phyloP scores from a whole-genome alignment of 2,329 filamentous ascomycete species.

The Penicillium sp. region DNA sequence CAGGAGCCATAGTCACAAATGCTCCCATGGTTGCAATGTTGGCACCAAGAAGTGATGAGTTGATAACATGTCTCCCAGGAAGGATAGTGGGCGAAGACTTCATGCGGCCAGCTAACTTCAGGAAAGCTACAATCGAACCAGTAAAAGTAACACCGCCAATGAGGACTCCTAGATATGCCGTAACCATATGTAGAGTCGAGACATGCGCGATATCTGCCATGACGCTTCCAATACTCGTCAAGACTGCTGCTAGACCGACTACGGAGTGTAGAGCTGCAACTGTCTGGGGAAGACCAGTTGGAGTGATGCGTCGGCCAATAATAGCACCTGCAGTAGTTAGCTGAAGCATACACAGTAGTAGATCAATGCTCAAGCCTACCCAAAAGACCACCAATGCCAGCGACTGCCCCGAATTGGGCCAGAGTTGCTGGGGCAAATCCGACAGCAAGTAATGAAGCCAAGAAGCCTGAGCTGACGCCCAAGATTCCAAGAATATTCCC shows the following conservation, averaged over 20 bases:
- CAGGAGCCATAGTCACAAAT: constrained; percentile 77
- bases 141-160: constrained; percentile 90
- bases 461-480: constrained; percentile 75
- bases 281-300: constrained; percentile 82
- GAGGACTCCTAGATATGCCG: constrained; percentile 78
- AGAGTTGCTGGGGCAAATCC: constrained; percentile 77
- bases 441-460: constrained; percentile 76
- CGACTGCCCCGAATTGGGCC: constrained; percentile 73
- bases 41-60: constrained; percentile 67
- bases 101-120: constrained; percentile 81
- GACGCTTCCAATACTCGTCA: constrained; percentile 85
- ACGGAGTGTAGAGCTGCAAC: constrained; percentile 87
- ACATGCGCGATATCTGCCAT: constrained; percentile 68
- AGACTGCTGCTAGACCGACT: constrained; percentile 79
- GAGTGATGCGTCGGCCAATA: constrained; percentile 82
- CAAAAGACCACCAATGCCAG: constrained; percentile 64
- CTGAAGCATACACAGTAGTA: background rate
- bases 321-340: constrained; percentile 53
- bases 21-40: constrained; percentile 81
- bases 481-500: constrained; percentile 85
- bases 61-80: constrained; percentile 71
- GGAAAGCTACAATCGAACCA: constrained; percentile 81
- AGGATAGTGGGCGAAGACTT: constrained; percentile 70
- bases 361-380: constrained; percentile 32
- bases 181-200: constrained; percentile 76